Percentiles rank a stretch among this genome's conserved stretches.
Evolutionary conservation across 176 grass and related monocot species (phyloP).

Genomic region (Musa troglodytarum): DNA sequence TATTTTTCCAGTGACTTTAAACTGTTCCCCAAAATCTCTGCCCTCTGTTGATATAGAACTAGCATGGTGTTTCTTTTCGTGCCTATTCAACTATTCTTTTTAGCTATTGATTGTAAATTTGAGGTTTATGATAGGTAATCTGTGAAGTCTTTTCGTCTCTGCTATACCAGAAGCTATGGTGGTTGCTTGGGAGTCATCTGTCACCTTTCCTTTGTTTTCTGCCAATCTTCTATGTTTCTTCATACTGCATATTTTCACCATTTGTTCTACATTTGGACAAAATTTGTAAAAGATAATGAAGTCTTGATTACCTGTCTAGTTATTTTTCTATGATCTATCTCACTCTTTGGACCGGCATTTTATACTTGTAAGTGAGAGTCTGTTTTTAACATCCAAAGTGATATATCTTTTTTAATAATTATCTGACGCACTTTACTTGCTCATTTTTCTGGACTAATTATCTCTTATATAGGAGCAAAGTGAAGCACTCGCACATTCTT

Average conservation of each 20-base stretch:
- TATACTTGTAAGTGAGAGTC: not conserved
- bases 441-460: not conserved
- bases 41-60: not conserved
- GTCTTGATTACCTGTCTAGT: not conserved
- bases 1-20: not conserved
- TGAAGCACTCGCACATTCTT: conserved; percentile 60
- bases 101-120: not conserved
- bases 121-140: not conserved
- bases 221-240: not conserved
- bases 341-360: not conserved
- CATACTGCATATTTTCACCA: not conserved
- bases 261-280: not conserved
- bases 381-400: not conserved
- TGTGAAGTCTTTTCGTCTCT: not conserved
- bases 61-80: not conserved
- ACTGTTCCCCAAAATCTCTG: not conserved
- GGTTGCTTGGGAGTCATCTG: not conserved
- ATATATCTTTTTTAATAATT: not conserved
- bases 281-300: not conserved
- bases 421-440: not conserved
- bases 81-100: not conserved
- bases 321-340: not conserved
- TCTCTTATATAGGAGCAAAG: conserved; percentile 56
- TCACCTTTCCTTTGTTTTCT: not conserved
- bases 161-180: not conserved